These are phyloP conservation scores for Jaltomata sinuosa DNA, from an alignment of 257 asterid genomes.

Conservation along the genomic window DNA sequence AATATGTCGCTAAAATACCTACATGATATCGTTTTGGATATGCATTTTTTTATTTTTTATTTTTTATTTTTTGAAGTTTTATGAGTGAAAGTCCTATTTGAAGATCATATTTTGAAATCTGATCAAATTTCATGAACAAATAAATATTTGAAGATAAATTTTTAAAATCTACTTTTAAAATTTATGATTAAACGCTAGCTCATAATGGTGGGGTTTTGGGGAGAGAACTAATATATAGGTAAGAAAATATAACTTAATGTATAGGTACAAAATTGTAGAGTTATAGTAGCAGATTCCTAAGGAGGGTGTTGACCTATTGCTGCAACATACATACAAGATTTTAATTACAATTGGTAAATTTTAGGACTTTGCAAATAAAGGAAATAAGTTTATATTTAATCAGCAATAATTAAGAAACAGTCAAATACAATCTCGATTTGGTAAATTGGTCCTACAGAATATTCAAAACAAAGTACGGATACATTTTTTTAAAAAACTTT, in stretches of 20 bases:
- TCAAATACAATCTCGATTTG: not conserved
- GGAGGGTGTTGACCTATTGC: not conserved
- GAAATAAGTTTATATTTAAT: not conserved
- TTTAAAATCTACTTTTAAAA: too few species aligned
- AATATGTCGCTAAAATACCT: not conserved
- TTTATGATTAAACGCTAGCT: not conserved
- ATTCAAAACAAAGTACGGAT: not conserved
- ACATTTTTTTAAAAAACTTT: not conserved
- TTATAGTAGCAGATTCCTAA: not conserved
- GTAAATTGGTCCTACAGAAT: not conserved
- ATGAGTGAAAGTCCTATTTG: too few species aligned
- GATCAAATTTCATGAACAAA: too few species aligned
- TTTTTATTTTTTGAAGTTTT: too few species aligned
- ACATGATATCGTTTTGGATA: too few species aligned
- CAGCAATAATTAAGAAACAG: not conserved
- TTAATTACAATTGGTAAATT: not conserved
- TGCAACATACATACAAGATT: constrained; percentile 2
- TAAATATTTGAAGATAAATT: too few species aligned
- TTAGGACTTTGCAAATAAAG: not conserved
- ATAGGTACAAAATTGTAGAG: not conserved
- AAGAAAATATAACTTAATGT: too few species aligned
- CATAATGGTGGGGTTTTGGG: not conserved
- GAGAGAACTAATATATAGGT: not conserved
- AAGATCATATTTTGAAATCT: too few species aligned
- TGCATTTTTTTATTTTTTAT: too few species aligned